Base-by-base conservation (phyloP, 2,329 filamentous ascomycete species). In the Fusarium bulbicola region DNA sequence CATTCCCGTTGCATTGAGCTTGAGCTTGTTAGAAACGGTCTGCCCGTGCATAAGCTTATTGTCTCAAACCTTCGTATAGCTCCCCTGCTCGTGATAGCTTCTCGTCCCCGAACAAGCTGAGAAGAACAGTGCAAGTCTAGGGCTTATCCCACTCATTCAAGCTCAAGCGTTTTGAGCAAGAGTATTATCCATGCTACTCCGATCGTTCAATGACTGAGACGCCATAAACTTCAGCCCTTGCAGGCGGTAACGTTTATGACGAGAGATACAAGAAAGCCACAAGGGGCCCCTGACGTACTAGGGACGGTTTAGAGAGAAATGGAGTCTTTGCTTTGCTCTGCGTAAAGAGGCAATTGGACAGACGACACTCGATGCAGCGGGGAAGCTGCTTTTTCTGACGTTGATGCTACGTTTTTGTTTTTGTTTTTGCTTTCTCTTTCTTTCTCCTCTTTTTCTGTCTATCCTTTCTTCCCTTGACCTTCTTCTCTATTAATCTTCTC, bases 291-390 rank as follows among this genome's bases (percentile, higher is more conserved):
- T 66, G 67, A 24, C 49, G 58, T 52, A 24, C 57, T 68, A 39
- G 43, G 42, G 46, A 68, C 43, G 21, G 39, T 57, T 63, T 57
- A 50, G 50, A 45, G 32, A 36, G 47, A 52, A 56, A 68, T 37
- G 59, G 28, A 28, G 63, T 50, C 36, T 60, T 61, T 56, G 43
- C 56, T 66, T 37, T 66, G 45, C 52, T 74, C 63, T 74, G 43
- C 2, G 32, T 68, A 52, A 53, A 72, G 71, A 74, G 68, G 59
- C 62, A 74, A 73, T 73, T 74, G 59, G 59, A 58, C 63, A 71
- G 59, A 47, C 40, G 54, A 57, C 54, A 53, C 16, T 52, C 26
- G 42, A 57, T 56, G 64, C 64, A 68, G 71, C 59, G 67, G 71
- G 71, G 71, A 72, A 73, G 43, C 63, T 34, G 34, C 57, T 61